phyloP scores from a whole-genome alignment of 352 stramenopile species.

The Globisporangium uncinulatum region DNA sequence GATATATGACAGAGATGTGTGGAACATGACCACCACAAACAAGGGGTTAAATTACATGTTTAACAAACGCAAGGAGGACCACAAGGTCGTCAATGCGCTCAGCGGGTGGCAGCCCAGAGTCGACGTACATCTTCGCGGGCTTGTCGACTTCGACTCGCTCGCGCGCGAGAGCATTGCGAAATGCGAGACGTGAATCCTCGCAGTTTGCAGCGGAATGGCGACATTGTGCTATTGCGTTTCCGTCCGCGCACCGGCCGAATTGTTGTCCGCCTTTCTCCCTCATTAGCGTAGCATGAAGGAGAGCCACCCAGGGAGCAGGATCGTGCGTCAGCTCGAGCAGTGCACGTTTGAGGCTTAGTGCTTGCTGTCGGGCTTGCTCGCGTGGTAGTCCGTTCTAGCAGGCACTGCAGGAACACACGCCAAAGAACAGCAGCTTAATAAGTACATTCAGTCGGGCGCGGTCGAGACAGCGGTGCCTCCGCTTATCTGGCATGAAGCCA shows the following conservation, averaged over 20 bases:
- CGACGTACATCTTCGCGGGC: neutral
- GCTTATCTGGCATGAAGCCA: too few relatives aligned
- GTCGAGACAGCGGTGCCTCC: too few relatives aligned
- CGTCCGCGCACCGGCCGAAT: neutral
- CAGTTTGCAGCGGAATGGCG: neutral
- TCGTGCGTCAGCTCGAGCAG: neutral
- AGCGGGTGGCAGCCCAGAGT: neutral
- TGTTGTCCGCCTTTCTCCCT: neutral
- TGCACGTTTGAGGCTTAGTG: too few relatives aligned
- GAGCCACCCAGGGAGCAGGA: neutral
- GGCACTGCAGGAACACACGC: too few relatives aligned
- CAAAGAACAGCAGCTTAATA: too few relatives aligned
- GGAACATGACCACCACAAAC: neutral
- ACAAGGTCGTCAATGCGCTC: neutral
- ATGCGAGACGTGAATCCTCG: neutral
- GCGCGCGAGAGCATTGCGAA: neutral
- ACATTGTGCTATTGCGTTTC: neutral
- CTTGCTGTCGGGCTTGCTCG: too few relatives aligned
- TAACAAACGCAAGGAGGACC: neutral
- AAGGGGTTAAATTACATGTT: neutral
- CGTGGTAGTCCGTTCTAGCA: too few relatives aligned
- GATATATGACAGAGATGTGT: neutral
- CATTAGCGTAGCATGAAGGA: neutral
- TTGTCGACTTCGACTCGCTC: neutral
- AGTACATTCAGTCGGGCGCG: too few relatives aligned